Base-by-base conservation (phyloP, 179 eudicot species). In the Beta corolliflora region DNA sequence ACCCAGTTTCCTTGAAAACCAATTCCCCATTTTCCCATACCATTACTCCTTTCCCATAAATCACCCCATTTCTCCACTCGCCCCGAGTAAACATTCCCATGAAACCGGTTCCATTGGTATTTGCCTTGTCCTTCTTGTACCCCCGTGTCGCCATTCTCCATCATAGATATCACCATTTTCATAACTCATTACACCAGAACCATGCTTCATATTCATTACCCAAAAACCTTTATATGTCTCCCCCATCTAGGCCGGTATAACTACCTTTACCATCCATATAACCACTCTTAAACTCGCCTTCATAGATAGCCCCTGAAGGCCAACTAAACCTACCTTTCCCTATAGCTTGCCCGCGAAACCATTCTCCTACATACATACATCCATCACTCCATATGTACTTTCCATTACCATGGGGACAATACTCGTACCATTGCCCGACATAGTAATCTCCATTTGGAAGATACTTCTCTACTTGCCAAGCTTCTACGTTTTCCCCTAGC, bases 261-360 rank as follows among this genome's bases (percentile, higher is more conserved):
- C 87, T 82, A 50, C 99, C 99, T 50, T 90, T 90, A 1, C 99
- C 99, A 80, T 96, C 95, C 92, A 94, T 91, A 75, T 80, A 92
- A 9, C 98, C 98, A 9, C 84, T 89, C 86, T 93, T 94, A 87
- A 96, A 96, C 77, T 96, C 92, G 10, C 99, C 99, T 86, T 96
- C 99, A 76, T 91, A 96, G 1, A 92, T 88, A 0, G 98, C 94
- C 56, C 99, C 98, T 3, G 92, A 90, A 61, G 97, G 97, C 99
- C 99, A 96, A 81, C 93, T 89, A 80, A 96, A 96, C 85, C 88
- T 85, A 14, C 99, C 99, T 86, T 88, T 92, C 21, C 98, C 99
- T 83, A 85, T 91, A 0, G 90, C 85, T 81, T 87, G 92, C 4
- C 99, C 99, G 71, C 84, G 83, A 66, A 79, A 86, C 98, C 98